Evolutionary conservation across 257 asterid genomes (phyloP).

Genomic region (Solanum appendiculatum): DNA sequence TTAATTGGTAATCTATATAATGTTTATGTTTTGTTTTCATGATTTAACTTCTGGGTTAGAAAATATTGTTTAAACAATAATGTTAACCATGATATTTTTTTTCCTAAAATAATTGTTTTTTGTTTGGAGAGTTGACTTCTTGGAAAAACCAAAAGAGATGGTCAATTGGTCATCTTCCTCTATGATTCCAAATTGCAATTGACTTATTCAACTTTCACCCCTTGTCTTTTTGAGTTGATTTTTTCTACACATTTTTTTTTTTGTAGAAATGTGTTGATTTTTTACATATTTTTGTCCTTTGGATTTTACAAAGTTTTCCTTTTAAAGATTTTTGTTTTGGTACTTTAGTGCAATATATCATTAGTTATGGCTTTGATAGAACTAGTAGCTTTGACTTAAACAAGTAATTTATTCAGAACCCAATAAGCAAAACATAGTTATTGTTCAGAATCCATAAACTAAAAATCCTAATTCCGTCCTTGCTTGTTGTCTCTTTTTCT

Average conservation of each 20-base stretch:
- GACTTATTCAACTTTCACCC: background rate
- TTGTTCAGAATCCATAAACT: background rate
- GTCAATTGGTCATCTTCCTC: background rate
- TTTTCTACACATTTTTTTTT: background rate
- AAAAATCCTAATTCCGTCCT: background rate
- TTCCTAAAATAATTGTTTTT: background rate
- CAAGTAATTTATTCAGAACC: background rate
- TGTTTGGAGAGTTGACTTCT: background rate
- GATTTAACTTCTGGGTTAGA: background rate
- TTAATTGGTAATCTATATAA: too few species aligned
- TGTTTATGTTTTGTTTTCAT: background rate
- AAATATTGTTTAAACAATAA: background rate
- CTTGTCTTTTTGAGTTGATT: background rate
- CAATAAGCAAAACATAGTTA: background rate
- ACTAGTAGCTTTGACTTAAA: background rate
- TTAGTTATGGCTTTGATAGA: rapidly evolving
- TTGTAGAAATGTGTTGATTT: background rate
- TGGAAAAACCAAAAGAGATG: background rate
- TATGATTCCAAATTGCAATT: background rate
- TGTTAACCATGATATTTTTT: background rate
- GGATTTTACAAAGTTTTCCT: too few species aligned
- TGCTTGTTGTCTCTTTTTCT: background rate
- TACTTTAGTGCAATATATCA: background rate
- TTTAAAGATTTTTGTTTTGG: rapidly evolving
- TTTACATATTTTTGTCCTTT: background rate